Conservation (phyloP, 2,329 filamentous ascomycete genomes). For the Pseudogymnoascus pannorum region DNA sequence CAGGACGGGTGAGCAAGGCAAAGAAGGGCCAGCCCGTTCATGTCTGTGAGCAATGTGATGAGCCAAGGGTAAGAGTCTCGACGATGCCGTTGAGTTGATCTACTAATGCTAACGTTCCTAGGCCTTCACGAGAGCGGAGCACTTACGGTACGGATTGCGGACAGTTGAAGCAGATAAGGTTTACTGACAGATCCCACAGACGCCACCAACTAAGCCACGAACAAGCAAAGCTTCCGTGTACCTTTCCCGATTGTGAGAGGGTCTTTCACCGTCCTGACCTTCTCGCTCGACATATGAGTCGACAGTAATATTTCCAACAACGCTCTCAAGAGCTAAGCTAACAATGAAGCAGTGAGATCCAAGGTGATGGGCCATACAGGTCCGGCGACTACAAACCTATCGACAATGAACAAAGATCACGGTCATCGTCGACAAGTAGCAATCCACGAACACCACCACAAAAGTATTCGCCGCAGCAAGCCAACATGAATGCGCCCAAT, state of each 20-base stretch:
- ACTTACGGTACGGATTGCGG: slow-evolving; percentile 42
- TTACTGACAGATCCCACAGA: slow-evolving; percentile 30
- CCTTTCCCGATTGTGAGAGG: slow-evolving; percentile 46
- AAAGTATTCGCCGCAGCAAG: background rate
- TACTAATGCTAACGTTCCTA: slow-evolving; percentile 25
- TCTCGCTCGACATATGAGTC: slow-evolving; percentile 47
- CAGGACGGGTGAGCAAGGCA: slow-evolving; percentile 28
- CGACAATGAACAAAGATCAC: slow-evolving; percentile 34
- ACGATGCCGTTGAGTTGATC: background rate
- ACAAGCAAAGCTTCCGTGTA: slow-evolving; percentile 45
- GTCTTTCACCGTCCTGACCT: slow-evolving; percentile 53
- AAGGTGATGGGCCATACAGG: slow-evolving; percentile 24
- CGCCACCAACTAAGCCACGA: slow-evolving; percentile 55
- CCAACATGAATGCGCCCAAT: background rate
- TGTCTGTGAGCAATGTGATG: slow-evolving; percentile 27
- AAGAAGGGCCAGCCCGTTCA: slow-evolving; percentile 31
- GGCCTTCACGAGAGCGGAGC: slow-evolving; percentile 57
- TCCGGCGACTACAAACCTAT: slow-evolving; percentile 30
- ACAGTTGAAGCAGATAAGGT: slow-evolving; percentile 1
- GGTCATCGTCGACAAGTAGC: slow-evolving; percentile 17
- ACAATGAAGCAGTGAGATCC: slow-evolving; percentile 35
- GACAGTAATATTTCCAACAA: slow-evolving; percentile 38
- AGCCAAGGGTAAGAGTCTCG: slow-evolving; percentile 19
- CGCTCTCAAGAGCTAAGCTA: slow-evolving; percentile 11
- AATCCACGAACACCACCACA: background rate